phyloP scores from a whole-genome alignment of 2,329 filamentous ascomycete genomes.

The Daldinia sp. region DNA sequence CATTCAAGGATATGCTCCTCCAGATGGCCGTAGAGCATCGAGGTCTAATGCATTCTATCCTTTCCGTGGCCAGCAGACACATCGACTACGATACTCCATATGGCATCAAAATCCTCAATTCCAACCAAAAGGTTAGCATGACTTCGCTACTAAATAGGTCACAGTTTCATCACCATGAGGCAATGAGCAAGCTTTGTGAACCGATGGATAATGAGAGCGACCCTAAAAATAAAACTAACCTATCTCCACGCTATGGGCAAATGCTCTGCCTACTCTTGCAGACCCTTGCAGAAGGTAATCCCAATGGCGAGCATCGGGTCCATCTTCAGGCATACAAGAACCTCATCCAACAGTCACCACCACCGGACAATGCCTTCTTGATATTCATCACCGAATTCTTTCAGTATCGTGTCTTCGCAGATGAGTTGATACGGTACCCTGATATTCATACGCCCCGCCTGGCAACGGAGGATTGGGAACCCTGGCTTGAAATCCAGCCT shows the following conservation, averaged over 20 bases:
- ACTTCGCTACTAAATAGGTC: slow-evolving; percentile 64
- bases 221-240: slow-evolving; percentile 59
- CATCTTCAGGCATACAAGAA: slow-evolving; percentile 82
- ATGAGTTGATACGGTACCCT: slow-evolving; percentile 68
- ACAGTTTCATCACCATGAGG: slow-evolving; percentile 67
- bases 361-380: slow-evolving; percentile 73
- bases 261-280: slow-evolving; percentile 72
- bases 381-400: slow-evolving; percentile 81
- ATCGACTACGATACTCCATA: slow-evolving; percentile 71
- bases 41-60: slow-evolving; percentile 89
- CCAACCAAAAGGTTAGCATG: slow-evolving; percentile 61
- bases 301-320: slow-evolving; percentile 77
- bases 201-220: slow-evolving; percentile 60
- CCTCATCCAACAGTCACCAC: slow-evolving; percentile 72
- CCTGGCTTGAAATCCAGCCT: slow-evolving; percentile 58
- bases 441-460: slow-evolving; percentile 54
- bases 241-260: slow-evolving; percentile 70
- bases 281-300: slow-evolving; percentile 67
- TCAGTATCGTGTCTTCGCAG: slow-evolving; percentile 81
- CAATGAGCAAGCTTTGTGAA: slow-evolving; percentile 64
- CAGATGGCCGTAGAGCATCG: slow-evolving; percentile 83
- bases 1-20: slow-evolving; percentile 85
- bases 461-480: slow-evolving; percentile 60
- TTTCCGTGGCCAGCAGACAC: slow-evolving; percentile 86
- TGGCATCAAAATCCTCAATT: slow-evolving; percentile 64